Evolutionary conservation across 805 yeast species (phyloP).

Genomic region (Wickerhamiella nectarea): DNA sequence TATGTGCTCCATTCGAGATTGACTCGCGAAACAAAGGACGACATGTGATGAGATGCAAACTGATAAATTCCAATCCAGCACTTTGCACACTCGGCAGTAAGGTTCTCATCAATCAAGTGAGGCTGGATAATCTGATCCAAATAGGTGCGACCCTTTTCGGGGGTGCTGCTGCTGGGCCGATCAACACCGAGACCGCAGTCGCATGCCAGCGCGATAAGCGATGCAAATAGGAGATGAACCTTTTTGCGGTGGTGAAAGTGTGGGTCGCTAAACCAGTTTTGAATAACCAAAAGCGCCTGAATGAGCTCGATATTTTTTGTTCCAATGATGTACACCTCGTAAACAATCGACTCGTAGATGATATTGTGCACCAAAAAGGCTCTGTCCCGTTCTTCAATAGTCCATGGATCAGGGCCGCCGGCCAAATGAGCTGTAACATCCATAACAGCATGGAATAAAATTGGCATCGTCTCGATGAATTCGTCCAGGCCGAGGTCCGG

Average conservation of each 20-base stretch:
- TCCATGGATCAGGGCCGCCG: background rate
- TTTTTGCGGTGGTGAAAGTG: conserved; percentile 71
- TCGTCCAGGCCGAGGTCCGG: conserved; percentile 34
- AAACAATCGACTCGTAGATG: conserved; percentile 23
- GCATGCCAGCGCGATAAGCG: conserved; percentile 54
- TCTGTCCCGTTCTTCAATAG: conserved; percentile 4
- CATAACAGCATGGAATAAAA: conserved; percentile 51
- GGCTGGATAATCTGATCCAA: conserved; percentile 27
- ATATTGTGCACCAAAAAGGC: conserved; percentile 19
- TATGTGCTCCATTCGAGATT: conserved; percentile 30
- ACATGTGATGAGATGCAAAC: conserved; percentile 46
- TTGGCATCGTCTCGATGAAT: conserved; percentile 41
- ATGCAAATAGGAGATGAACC: conserved; percentile 51
- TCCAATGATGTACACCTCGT: conserved; percentile 57
- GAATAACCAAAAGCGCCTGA: conserved; percentile 44
- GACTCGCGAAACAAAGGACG: conserved; percentile 24
- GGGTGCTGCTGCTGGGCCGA: conserved; percentile 7
- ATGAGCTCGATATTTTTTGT: conserved; percentile 55
- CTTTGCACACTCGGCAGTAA: conserved; percentile 3
- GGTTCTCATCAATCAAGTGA: conserved; percentile 16
- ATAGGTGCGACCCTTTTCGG: conserved; percentile 17
- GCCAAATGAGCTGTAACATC: conserved; percentile 37
- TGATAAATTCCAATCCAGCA: conserved; percentile 39
- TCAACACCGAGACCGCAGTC: conserved; percentile 53
- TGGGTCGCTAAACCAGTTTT: conserved; percentile 74